Evolutionary conservation across 345 rosid species (phyloP).

Genomic region (Boechera retrofracta): DNA sequence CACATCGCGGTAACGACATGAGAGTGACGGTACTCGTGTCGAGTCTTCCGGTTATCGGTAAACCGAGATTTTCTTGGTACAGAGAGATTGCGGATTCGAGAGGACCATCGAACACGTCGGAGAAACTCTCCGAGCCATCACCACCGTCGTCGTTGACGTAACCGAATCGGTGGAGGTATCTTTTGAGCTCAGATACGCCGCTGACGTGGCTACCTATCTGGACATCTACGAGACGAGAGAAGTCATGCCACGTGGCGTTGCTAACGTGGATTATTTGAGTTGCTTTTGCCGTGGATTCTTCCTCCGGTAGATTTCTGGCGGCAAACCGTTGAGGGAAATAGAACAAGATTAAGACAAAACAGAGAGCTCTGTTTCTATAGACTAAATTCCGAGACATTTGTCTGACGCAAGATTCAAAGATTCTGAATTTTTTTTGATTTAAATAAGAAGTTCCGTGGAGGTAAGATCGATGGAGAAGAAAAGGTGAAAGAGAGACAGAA

Average conservation of each 20-base stretch:
- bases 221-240: slow-evolving; percentile 69
- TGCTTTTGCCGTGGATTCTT: slow-evolving; percentile 39
- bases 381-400: slow-evolving; percentile 50
- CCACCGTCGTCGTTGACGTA: slow-evolving; percentile 49
- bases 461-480: slow-evolving; percentile 36
- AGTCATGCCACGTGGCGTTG: slow-evolving; percentile 77
- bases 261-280: slow-evolving; percentile 47
- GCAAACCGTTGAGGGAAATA: slow-evolving; percentile 46
- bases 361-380: slow-evolving; percentile 39
- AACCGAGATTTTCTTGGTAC: slow-evolving; percentile 70
- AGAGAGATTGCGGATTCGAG: slow-evolving; percentile 60
- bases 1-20: slow-evolving; percentile 82
- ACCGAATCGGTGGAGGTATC: slow-evolving; percentile 80
- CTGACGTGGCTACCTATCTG: slow-evolving; percentile 64
- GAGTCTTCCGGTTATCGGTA: slow-evolving; percentile 66
- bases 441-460: slow-evolving; percentile 28
- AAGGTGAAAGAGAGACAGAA: slow-evolving; percentile 37
- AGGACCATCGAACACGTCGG: slow-evolving; percentile 65
- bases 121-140: slow-evolving; percentile 40
- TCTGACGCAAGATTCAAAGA: slow-evolving; percentile 31
- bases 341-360: slow-evolving; percentile 35
- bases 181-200: slow-evolving; percentile 89
- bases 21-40: slow-evolving; percentile 64
- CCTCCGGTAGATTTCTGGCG: slow-evolving; percentile 55
- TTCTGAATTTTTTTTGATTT: slow-evolving; percentile 7